phyloP scores from a whole-genome alignment of 1,284 basidiomycete genomes.

The Apiotrichum veenhuisii region DNA sequence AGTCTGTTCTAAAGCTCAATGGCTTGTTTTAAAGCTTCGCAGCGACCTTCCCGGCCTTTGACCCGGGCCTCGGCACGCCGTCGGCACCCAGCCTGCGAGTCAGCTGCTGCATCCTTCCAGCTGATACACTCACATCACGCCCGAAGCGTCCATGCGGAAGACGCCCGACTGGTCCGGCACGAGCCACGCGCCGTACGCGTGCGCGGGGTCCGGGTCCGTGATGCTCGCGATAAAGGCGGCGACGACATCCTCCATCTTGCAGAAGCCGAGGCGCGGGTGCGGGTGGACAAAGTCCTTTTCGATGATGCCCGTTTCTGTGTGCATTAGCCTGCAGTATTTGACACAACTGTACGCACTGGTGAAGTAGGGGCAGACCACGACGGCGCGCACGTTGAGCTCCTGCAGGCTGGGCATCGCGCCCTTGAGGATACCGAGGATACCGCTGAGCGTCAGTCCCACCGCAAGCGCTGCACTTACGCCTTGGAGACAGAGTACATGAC shows the following conservation, averaged over 20 bases:
- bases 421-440: conserved; percentile 4
- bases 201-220: conserved; percentile 3
- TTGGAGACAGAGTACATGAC: conserved; percentile 4
- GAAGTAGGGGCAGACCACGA: conserved; percentile 1
- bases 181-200: background rate
- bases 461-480: background rate
- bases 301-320: conserved; percentile 2
- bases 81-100: conserved; percentile 13
- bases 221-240: conserved; percentile 1
- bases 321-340: no score
- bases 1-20: no score
- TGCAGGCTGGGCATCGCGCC: background rate
- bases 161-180: conserved; percentile 6
- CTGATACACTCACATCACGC: background rate
- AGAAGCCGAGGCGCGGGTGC: background rate
- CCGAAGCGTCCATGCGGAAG: background rate
- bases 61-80: background rate
- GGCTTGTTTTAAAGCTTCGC: no score
- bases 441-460: conserved; percentile 1
- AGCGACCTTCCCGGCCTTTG: no score
- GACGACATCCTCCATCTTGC: conserved; percentile 5
- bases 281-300: conserved; percentile 6
- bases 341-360: conserved; percentile 1
- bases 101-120: background rate
- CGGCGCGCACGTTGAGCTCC: background rate